Conservation (phyloP, 2,329 filamentous ascomycete species). For the Nectriaceae sp. region DNA sequence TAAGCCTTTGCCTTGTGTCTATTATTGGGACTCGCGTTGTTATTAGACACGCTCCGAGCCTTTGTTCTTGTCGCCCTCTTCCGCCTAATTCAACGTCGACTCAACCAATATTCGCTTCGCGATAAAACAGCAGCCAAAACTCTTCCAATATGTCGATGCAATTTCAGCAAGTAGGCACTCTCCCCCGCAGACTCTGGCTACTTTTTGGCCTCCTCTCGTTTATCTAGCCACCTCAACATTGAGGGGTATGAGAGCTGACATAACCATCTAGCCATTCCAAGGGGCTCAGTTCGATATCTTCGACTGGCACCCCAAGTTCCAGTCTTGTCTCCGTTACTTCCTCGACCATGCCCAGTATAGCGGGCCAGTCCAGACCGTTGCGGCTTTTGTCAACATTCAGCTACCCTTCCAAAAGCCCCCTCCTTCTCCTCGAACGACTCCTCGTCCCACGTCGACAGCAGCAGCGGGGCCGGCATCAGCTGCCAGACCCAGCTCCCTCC, state of each 20-base stretch:
- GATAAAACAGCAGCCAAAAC: no score
- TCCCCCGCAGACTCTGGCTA: slow-evolving; percentile 3
- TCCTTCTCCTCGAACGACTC: slow-evolving; percentile 39
- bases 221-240: not conserved
- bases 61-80: not conserved
- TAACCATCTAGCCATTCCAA: slow-evolving; percentile 43
- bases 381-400: slow-evolving; percentile 88
- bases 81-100: not conserved
- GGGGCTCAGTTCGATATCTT: slow-evolving; percentile 73
- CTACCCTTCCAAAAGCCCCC: slow-evolving; percentile 78
- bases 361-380: slow-evolving; percentile 80
- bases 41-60: not conserved
- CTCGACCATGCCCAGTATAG: slow-evolving; percentile 88
- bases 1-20: not conserved
- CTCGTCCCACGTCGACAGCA: slow-evolving; percentile 26
- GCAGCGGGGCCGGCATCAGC: slow-evolving; percentile 22
- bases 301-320: slow-evolving; percentile 89
- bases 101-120: no score
- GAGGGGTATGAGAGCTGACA: slow-evolving; percentile 13
- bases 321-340: slow-evolving; percentile 89
- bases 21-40: not conserved
- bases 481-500: slow-evolving; percentile 28
- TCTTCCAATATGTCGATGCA: slow-evolving; percentile 24
- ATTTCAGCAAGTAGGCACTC: slow-evolving; percentile 24
- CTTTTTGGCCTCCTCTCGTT: not conserved